Conservation (phyloP, 352 stramenopile genomes). For the Saprolegnia diclina region DNA sequence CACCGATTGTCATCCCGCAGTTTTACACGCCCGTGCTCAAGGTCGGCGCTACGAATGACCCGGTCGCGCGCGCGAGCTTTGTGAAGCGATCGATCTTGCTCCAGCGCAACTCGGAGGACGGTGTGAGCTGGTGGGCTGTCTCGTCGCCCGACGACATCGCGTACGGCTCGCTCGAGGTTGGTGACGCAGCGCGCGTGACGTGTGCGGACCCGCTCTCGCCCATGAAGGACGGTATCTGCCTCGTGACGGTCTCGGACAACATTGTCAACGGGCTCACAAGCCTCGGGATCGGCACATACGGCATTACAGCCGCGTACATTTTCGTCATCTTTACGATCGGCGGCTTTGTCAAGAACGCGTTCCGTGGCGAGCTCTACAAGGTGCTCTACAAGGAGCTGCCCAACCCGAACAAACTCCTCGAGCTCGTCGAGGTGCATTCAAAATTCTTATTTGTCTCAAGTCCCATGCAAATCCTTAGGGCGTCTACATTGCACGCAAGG, state of each 20-base stretch:
- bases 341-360: conserved; percentile 77
- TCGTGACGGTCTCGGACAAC: conserved; percentile 80
- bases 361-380: conserved; percentile 67
- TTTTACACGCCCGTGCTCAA: conserved; percentile 24
- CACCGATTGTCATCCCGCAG: not conserved
- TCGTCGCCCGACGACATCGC: conserved; percentile 4
- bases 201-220: not conserved
- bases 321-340: conserved; percentile 85
- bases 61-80: not conserved
- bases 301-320: conserved; percentile 81
- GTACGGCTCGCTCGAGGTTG: not conserved
- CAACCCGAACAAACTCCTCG: conserved; percentile 73
- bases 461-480: conserved; percentile 45
- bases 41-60: not conserved
- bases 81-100: not conserved
- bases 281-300: conserved; percentile 77
- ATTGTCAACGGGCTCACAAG: conserved; percentile 76
- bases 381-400: conserved; percentile 81
- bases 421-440: conserved; percentile 47
- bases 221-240: conserved; percentile 34
- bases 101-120: conserved; percentile 15
- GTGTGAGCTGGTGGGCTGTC: conserved; percentile 25
- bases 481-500: conserved; percentile 79
- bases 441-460: conserved; percentile 2
- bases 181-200: not conserved